Evolutionary conservation across 306 rosid genomes (phyloP), one percentile per base, ranked within the genome.

Genomic region (Quercus alba): DNA sequence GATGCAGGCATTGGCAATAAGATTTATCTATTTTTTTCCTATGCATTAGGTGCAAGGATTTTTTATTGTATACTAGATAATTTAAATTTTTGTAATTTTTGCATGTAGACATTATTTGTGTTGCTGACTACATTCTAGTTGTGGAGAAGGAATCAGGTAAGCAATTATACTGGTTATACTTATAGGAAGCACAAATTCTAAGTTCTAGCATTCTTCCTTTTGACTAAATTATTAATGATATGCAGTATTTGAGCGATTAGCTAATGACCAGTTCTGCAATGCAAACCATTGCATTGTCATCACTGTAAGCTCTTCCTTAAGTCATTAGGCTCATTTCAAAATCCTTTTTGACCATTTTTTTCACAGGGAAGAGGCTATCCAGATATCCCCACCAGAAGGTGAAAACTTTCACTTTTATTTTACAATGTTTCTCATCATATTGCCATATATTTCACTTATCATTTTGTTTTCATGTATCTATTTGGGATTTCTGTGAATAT

Each of bases 91-190:
- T 57, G 85, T 81, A 77, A 84, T 87, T 76, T 74, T 75, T 26
- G 75, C 46, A 14, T 72, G 56, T 25, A 25, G 97, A 92, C 85
- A 91, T 94, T 17, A 58, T 87, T 67, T 84, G 90, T 78, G 86
- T 83, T 78, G 98, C 98, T 28, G 82, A 59, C 11, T 93, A 86
- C 93, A 90, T 95, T 76, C 86, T 94, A 78, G 89, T 95, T 57
- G 98, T 95, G 25, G 99, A 95, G 94, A 95, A 95, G 84, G 99
- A 95, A 91, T 88, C 99, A 79, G 99, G 98, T 91, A 79, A 80
- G 77, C 58, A 75, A 54, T 56, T 75, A 55, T 82, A 62, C 33
- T 35, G 28, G 4, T 73, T 49, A 76, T 70, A 35, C 21, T 21
- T 61, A 15, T 30, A 15, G 56, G 31, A 5, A 66, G 52, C 35